Conservation (phyloP, 257 asterid genomes). For the Coffea eugenioides region DNA sequence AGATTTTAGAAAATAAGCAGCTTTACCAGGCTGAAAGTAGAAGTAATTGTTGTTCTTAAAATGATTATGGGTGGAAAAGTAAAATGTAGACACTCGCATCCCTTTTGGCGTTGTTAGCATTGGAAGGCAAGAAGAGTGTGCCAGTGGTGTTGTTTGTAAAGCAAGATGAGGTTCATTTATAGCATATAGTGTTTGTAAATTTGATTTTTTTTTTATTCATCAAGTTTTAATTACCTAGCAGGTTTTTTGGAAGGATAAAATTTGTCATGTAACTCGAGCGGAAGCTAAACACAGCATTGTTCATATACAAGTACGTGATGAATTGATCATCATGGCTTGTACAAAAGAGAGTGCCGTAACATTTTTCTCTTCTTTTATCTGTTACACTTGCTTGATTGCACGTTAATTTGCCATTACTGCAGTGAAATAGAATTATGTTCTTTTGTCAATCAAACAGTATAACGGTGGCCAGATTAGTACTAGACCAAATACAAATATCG, state of each 20-base stretch:
- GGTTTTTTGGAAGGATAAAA: not conserved
- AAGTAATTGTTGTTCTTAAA: constrained; percentile 53
- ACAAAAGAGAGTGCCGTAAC: not conserved
- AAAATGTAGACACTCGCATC: not conserved
- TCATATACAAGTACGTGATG: not conserved
- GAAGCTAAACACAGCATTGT: not conserved
- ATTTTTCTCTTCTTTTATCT: not conserved
- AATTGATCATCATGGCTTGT: not conserved
- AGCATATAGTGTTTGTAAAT: not conserved
- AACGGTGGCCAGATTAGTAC: not conserved
- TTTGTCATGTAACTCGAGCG: not conserved
- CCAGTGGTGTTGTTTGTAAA: not conserved
- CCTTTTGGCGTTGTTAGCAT: not conserved
- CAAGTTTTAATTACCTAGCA: not conserved
- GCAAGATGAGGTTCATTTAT: not conserved
- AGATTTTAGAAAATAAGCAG: constrained; percentile 53
- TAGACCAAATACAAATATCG: not conserved
- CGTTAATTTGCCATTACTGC: not conserved
- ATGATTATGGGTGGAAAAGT: not conserved
- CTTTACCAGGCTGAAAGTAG: constrained; percentile 11
- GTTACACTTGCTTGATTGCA: not conserved
- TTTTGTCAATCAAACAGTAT: not conserved
- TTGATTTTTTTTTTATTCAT: constrained; percentile 1
- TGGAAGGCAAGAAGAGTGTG: too few relatives aligned
- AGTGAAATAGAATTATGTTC: not conserved